Percentiles rank a stretch among this genome's conserved stretches.
These are phyloP conservation scores for Coemansia sp. DNA, from an alignment of 192 early-diverging fungal genomes.

Conservation along the genomic window DNA sequence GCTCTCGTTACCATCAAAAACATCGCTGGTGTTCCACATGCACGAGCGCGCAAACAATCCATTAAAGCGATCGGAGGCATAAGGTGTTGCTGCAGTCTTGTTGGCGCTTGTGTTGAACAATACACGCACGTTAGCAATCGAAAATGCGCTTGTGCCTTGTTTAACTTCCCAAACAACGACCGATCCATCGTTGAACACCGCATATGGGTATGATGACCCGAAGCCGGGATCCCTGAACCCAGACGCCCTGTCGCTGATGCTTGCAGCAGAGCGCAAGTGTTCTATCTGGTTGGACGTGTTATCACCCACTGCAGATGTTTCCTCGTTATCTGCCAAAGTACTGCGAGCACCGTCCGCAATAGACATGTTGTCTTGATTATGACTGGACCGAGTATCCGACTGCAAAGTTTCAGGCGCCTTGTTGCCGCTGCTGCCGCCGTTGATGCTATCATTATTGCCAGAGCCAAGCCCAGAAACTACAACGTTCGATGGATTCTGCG, in stretches of 20 bases:
- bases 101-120: constrained; percentile 14
- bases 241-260: neutral
- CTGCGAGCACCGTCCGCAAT: neutral
- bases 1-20: neutral
- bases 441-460: neutral
- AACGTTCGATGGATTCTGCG: no score
- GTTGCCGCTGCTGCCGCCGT: neutral
- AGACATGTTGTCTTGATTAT: neutral
- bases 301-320: no score
- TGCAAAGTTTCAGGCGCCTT: neutral
- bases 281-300: no score
- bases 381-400: no score
- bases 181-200: constrained; percentile 41
- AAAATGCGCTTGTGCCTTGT: neutral
- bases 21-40: neutral
- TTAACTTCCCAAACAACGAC: constrained; percentile 31
- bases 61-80: neutral
- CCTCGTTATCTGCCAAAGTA: neutral
- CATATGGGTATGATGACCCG: constrained; percentile 8
- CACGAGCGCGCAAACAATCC: neutral
- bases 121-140: constrained; percentile 2
- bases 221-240: no score
- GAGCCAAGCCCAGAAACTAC: no score
- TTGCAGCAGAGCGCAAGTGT: neutral
- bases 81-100: constrained; percentile 1